A percentile compares a stretch with the other conserved stretches of the same genome.
Evolutionary conservation across 2,329 filamentous ascomycete species (phyloP).

Genomic region (Fusarium sulawesiense): DNA sequence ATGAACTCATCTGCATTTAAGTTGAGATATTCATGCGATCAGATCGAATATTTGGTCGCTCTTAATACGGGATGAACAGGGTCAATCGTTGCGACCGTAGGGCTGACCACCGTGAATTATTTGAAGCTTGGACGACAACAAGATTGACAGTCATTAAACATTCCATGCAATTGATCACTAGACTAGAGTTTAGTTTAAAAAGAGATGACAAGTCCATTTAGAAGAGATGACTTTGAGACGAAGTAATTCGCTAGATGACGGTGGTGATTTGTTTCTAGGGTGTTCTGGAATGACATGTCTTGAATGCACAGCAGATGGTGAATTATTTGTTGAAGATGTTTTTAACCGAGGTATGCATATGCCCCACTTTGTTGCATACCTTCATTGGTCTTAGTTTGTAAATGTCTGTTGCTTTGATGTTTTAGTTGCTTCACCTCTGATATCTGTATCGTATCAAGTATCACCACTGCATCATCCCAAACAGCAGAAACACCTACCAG

Average conservation of each 20-base stretch:
- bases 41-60: neutral
- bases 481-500: neutral
- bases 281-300: conserved; percentile 2
- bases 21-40: neutral
- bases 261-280: neutral
- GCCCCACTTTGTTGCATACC: neutral
- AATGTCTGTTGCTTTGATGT: neutral
- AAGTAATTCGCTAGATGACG: neutral
- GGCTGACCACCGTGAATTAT: neutral
- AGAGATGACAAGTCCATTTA: neutral
- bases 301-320: neutral
- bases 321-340: neutral
- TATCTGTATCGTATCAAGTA: neutral
- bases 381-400: neutral
- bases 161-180: conserved; percentile 4
- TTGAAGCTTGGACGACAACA: neutral
- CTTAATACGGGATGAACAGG: neutral
- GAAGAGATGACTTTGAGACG: neutral
- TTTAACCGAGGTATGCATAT: neutral
- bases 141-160: conserved; percentile 5
- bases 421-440: neutral
- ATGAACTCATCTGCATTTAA: neutral
- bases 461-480: neutral
- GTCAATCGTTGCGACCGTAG: neutral
- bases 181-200: neutral